Percentiles rank a stretch among this genome's conserved stretches.
Evolutionary conservation across 176 grass and related monocot genomes (phyloP).

Genomic region (Zoysia pacifica): DNA sequence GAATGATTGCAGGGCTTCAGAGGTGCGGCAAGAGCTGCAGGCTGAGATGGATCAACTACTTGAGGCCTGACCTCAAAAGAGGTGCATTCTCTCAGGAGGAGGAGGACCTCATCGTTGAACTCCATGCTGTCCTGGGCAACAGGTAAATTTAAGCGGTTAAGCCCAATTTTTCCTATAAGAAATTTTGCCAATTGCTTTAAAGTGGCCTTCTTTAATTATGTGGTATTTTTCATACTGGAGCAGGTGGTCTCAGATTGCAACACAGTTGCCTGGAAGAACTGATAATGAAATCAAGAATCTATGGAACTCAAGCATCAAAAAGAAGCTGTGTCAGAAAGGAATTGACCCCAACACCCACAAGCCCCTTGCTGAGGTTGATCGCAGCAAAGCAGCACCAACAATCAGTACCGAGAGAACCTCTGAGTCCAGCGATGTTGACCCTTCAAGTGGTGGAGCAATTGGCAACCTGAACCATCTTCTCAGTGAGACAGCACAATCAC

Average conservation of each 20-base stretch:
- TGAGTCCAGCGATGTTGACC: slow-evolving; percentile 41
- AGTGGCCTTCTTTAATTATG: slow-evolving; percentile 7
- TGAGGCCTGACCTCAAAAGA: slow-evolving; percentile 83
- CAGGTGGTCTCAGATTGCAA: slow-evolving; percentile 76
- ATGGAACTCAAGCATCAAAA: slow-evolving; percentile 69
- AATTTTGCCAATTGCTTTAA: slow-evolving; percentile 9
- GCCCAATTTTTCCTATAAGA: background rate
- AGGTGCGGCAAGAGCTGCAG: slow-evolving; percentile 99
- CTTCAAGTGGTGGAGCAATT: slow-evolving; percentile 33
- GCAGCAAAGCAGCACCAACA: slow-evolving; percentile 36
- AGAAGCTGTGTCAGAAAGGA: slow-evolving; percentile 59
- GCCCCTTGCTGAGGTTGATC: slow-evolving; percentile 32
- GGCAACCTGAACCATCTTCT: slow-evolving; percentile 36
- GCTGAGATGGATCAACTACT: slow-evolving; percentile 97
- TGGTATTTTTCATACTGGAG: background rate
- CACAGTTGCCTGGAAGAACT: slow-evolving; percentile 64
- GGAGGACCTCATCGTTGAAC: slow-evolving; percentile 56
- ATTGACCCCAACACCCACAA: slow-evolving; percentile 69
- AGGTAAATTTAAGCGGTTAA: slow-evolving; percentile 33
- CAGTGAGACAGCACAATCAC: slow-evolving; percentile 46
- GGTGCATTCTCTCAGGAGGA: slow-evolving; percentile 69
- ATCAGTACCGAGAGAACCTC: slow-evolving; percentile 45
- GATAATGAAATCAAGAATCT: slow-evolving; percentile 79
- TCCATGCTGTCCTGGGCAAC: slow-evolving; percentile 64
- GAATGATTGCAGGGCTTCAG: slow-evolving; percentile 63